Base-by-base conservation (phyloP, 805 yeast species). In the Nakazawaea holstii region DNA sequence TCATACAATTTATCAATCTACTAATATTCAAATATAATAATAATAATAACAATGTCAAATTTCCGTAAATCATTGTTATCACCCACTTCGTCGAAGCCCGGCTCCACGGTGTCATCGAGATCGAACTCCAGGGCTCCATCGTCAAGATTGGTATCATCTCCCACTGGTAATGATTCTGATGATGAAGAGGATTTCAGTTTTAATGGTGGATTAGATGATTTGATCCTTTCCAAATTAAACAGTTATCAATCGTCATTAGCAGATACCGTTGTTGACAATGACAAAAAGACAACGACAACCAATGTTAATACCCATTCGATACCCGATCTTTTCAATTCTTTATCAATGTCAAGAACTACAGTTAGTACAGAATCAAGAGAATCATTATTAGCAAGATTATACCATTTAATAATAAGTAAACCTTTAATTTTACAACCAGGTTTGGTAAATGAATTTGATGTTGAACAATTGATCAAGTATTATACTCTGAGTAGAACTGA, bases 361-460 rank as follows among this genome's bases (percentile, higher is more conserved):
- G 74, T 78, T 4, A 69, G 76, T 32, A 63, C 77, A 1, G 64
- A 59, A 32, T 70, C 77, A 8, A 59, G 82, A 48, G 80, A 77
- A 53, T 53, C 74, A 50, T 62, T 78, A 27, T 58, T 76, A 51
- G 78, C 76, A 6, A 80, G 78, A 57, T 61, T 78, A 42, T 76
- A 70, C 54, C 72, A 72, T 49, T 59, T 76, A 58, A 65, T 73
- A 31, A 72, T 73, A 6, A 65, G 68, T 39, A 71, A 67, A 45
- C 74, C 77, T 8, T 53, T 61, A 6, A 59, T 66, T 2, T 60
- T 56, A 49, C 71, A 70, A 39, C 67, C 66, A 48, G 52, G 61
- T 52, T 50, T 56, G 6, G 74, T 70, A 8, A 66, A 67, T n/a
- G 65, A 61, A 33, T 56, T 57, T 28, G 69, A 62, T 55, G 66